Evolutionary conservation across 768 basidiomycete genomes (phyloP).

Genomic region (Nidula microcarpa): DNA sequence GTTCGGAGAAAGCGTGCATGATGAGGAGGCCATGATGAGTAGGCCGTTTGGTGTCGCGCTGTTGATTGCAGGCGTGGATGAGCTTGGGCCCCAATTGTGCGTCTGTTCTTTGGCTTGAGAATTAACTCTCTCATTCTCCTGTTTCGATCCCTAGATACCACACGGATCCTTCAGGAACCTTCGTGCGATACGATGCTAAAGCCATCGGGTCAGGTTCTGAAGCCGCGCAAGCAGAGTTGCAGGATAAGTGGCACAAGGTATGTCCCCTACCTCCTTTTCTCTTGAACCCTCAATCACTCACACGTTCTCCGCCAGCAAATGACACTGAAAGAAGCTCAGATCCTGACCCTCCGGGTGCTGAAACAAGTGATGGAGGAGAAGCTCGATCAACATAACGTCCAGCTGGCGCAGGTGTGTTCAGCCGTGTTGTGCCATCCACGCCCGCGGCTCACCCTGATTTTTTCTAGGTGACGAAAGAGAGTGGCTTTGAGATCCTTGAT

Average conservation of each 20-base stretch:
- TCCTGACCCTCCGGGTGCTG: slow-evolving; percentile 80
- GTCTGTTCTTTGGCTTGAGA: slow-evolving; percentile 22
- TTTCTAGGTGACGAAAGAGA: slow-evolving; percentile 68
- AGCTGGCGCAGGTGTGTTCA: slow-evolving; percentile 79
- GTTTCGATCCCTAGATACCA: slow-evolving; percentile 63
- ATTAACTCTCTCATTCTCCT: neutral
- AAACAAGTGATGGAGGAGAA: slow-evolving; percentile 99
- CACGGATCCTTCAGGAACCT: slow-evolving; percentile 98
- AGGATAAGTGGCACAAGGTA: slow-evolving; percentile 96
- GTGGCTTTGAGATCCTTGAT: slow-evolving; percentile 88
- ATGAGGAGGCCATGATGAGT: slow-evolving; percentile 99
- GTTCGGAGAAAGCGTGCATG: slow-evolving; percentile 98
- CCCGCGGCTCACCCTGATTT: neutral
- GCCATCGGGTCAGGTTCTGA: slow-evolving; percentile 98
- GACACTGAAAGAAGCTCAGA: slow-evolving; percentile 84
- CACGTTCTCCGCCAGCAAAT: slow-evolving; percentile 64
- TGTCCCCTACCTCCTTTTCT: slow-evolving; percentile 6
- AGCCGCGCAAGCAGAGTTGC: slow-evolving; percentile 94
- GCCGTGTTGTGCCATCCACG: slow-evolving; percentile 2
- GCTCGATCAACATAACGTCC: slow-evolving; percentile 97
- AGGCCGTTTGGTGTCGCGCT: slow-evolving; percentile 97
- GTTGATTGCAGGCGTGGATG: slow-evolving; percentile 96
- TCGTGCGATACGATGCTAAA: slow-evolving; percentile 95
- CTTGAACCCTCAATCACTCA: neutral
- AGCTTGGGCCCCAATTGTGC: slow-evolving; percentile 92